Evolutionary conservation across 768 basidiomycete genomes (phyloP).

Genomic region (Phanerochaete carnosa): DNA sequence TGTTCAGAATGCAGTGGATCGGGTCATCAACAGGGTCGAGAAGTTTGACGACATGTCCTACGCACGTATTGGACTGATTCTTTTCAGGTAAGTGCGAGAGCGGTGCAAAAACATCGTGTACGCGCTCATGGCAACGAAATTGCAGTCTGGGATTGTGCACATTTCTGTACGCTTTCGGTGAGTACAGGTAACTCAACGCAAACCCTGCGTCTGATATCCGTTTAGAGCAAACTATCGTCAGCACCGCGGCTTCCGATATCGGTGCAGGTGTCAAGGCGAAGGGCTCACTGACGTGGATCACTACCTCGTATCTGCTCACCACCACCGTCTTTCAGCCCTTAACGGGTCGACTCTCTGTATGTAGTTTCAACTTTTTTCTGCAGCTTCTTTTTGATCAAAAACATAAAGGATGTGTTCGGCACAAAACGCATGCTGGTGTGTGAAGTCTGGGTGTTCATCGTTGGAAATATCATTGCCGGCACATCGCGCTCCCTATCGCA

Average conservation of each 20-base stretch:
- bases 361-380: neutral
- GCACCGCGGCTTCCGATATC: slow-evolving; percentile 13
- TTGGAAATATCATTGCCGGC: slow-evolving; percentile 16
- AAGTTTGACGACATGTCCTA: slow-evolving; percentile 15
- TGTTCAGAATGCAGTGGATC: neutral
- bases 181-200: neutral
- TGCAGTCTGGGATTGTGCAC: slow-evolving; percentile 12
- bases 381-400: neutral
- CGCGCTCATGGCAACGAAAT: too few relatives aligned
- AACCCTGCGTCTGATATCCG: neutral
- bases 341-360: slow-evolving; percentile 9
- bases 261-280: slow-evolving; percentile 11
- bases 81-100: slow-evolving; percentile 12
- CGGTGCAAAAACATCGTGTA: neutral
- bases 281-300: slow-evolving; percentile 14
- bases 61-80: slow-evolving; percentile 5
- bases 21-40: neutral
- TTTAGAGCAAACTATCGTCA: slow-evolving; percentile 15
- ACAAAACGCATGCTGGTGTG: slow-evolving; percentile 15
- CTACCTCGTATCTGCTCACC: slow-evolving; percentile 15
- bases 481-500: slow-evolving; percentile 9
- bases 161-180: slow-evolving; percentile 13
- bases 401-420: slow-evolving; percentile 9
- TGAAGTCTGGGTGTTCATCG: slow-evolving; percentile 15
- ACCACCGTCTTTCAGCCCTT: slow-evolving; percentile 14